Conservation (phyloP, 345 rosid genomes). For the Turnera subulata region DNA sequence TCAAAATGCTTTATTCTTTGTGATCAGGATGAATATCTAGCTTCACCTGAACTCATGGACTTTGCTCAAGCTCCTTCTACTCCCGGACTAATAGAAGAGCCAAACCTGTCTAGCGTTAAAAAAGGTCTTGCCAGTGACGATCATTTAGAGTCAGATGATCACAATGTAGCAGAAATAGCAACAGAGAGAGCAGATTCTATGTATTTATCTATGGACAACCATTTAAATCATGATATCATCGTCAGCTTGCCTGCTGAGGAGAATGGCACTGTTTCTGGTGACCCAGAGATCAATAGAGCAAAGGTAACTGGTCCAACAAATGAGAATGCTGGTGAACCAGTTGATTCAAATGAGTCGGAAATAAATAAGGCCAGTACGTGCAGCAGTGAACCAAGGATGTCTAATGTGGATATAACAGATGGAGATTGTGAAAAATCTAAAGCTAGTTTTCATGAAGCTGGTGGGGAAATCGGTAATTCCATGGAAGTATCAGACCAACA, state of each 20-base stretch:
- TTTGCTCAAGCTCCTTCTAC: slow-evolving; percentile 90
- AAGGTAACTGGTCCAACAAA: slow-evolving; percentile 22
- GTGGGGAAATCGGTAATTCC: slow-evolving; percentile 19
- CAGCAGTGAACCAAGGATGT: slow-evolving; percentile 10
- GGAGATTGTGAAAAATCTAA: slow-evolving; percentile 6
- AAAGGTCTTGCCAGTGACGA: slow-evolving; percentile 61
- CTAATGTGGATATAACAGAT: slow-evolving; percentile 23
- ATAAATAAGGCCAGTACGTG: slow-evolving; percentile 21
- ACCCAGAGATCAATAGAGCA: slow-evolving; percentile 26
- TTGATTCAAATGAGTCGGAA: slow-evolving; percentile 37
- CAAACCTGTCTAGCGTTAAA: slow-evolving; percentile 58
- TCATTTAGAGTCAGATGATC: slow-evolving; percentile 61
- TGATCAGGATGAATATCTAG: slow-evolving; percentile 47
- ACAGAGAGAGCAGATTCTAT: slow-evolving; percentile 24
- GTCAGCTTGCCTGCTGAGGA: slow-evolving; percentile 29
- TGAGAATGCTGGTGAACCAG: slow-evolving; percentile 25
- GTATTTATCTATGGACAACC: slow-evolving; percentile 29
- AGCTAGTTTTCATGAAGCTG: slow-evolving; percentile 25
- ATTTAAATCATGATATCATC: slow-evolving; percentile 23
- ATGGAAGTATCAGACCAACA: slow-evolving; percentile 17
- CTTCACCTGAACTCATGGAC: slow-evolving; percentile 51
- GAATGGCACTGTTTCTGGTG: slow-evolving; percentile 24
- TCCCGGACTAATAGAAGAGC: slow-evolving; percentile 80
- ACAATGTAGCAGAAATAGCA: slow-evolving; percentile 29
- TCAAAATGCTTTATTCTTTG: slow-evolving; percentile 15